A percentile compares a stretch with the other conserved stretches of the same genome.
Evolutionary conservation across 2,329 filamentous ascomycete genomes (phyloP).

Genomic region (Exserohilum turcica): DNA sequence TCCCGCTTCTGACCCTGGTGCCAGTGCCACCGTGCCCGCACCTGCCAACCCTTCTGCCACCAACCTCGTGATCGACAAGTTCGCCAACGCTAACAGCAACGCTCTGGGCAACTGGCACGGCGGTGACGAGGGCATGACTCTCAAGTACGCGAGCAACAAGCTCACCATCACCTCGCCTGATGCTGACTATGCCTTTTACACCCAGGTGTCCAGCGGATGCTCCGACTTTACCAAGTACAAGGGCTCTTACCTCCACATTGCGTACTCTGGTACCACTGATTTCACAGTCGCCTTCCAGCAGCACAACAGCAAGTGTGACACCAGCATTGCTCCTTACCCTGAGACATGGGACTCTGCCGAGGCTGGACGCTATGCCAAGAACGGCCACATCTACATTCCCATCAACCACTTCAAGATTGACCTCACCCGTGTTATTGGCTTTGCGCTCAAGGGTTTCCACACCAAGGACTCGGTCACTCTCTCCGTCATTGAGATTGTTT

Average conservation of each 20-base stretch:
- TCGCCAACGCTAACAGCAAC: conserved; percentile 60
- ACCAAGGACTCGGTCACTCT: conserved; percentile 57
- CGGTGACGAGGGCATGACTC: conserved; percentile 62
- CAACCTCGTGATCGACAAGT: conserved; percentile 65
- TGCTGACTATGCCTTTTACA: conserved; percentile 66
- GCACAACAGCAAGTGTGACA: conserved; percentile 66
- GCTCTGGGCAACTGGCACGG: conserved; percentile 70
- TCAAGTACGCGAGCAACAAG: conserved; percentile 58
- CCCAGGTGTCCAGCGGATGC: conserved; percentile 62
- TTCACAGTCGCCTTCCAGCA: conserved; percentile 71
- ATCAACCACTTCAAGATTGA: conserved; percentile 69
- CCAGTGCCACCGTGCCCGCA: conserved; percentile 57
- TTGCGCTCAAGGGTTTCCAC: conserved; percentile 70
- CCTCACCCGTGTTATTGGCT: conserved; percentile 60
- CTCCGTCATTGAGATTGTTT: conserved; percentile 65
- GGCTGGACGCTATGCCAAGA: conserved; percentile 63
- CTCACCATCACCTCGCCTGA: conserved; percentile 64
- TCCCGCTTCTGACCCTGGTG: conserved; percentile 48
- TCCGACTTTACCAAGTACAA: conserved; percentile 61
- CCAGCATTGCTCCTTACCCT: conserved; percentile 62
- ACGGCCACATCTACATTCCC: conserved; percentile 68
- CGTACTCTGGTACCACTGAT: conserved; percentile 64
- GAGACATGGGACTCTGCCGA: conserved; percentile 72
- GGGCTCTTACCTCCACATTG: conserved; percentile 67
- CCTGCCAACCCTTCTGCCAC: conserved; percentile 55